Evolutionary conservation across 2,329 filamentous ascomycete genomes (phyloP), one percentile per base, ranked within the genome.

Genomic region (Colletotrichum australisinense): DNA sequence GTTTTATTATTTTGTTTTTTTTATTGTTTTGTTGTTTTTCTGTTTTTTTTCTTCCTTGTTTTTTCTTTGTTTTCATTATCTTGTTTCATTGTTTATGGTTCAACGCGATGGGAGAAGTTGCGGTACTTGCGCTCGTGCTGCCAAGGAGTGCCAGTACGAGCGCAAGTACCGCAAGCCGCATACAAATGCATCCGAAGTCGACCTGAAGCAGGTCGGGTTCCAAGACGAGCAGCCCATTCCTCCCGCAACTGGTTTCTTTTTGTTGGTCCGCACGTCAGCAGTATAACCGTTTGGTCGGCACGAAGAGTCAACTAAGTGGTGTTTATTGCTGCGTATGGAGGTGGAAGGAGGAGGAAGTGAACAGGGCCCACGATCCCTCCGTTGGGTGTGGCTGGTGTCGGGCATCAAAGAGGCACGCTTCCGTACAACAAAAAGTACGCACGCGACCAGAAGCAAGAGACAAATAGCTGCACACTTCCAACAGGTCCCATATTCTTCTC

Each of bases 61-160:
- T 30, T 30, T 7, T 30, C 8, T 30, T 30, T 30, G 28, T 7
- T 30, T 30, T 30, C 7, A 8, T 30, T 8, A 1, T 30, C 8
- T 30, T 30, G 0, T 30, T 8, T 30, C 7, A 30, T 30, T 26
- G 24, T 2, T 30, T 30, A 30, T 30, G 7, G 28, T 30, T 30
- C 28, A 30, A 7, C 28, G 28, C 28, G 28, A 30, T 5, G 28
- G 4, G 4, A 30, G 28, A 30, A 30, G 28, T 97, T 30, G 88
- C 92, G 58, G 90, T 93, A n/a, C 98, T 99, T 81, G 91, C 96
- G 79, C 28, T 30, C 88, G 93, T 67, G 92, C 95, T 65, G 94
- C 97, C 9, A 90, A 94, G 71, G 93, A 98, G 89, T 98, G 97
- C 82, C 97, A 99, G 83, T 99, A 97, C 93, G 97, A 99, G 86